These are phyloP conservation scores for Corchorus capsularis DNA, from an alignment of 345 rosid genomes.

Conservation along the genomic window DNA sequence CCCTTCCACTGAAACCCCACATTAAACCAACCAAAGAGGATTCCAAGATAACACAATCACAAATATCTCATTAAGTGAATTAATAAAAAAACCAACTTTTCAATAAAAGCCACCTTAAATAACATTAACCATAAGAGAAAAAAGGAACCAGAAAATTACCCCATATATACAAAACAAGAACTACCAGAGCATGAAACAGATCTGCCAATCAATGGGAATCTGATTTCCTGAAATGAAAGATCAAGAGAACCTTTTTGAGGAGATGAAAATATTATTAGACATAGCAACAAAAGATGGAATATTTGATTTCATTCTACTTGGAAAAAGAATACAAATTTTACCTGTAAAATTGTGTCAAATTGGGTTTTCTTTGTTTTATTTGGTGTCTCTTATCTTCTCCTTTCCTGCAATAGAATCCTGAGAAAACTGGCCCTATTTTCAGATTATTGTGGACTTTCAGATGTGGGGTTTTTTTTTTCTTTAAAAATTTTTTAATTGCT, in stretches of 20 bases:
- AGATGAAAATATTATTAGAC: background rate
- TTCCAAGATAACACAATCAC: background rate
- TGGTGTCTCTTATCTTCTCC: too few species aligned
- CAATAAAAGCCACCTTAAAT: slow-evolving; percentile 4
- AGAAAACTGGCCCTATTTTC: too few species aligned
- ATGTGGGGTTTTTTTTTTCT: too few species aligned
- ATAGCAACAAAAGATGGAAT: background rate
- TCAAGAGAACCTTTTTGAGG: background rate
- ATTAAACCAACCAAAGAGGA: background rate
- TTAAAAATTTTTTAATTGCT: too few species aligned
- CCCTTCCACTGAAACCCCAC: background rate
- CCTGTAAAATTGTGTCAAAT: too few species aligned
- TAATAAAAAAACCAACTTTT: background rate
- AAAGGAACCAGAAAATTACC: slow-evolving; percentile 7
- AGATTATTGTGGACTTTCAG: too few species aligned
- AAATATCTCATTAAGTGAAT: too few species aligned
- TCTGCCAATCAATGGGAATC: slow-evolving; percentile 16
- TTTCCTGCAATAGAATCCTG: too few species aligned
- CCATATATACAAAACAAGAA: slow-evolving; percentile 15
- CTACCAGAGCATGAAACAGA: slow-evolving; percentile 4
- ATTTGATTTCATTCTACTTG: background rate
- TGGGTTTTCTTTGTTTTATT: too few species aligned
- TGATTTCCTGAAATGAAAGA: slow-evolving; percentile 22
- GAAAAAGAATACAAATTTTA: background rate
- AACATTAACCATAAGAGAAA: background rate